Evolutionary conservation across 108 stramenopile species (phyloP).

Genomic region (Cyclotella kingstonii): DNA sequence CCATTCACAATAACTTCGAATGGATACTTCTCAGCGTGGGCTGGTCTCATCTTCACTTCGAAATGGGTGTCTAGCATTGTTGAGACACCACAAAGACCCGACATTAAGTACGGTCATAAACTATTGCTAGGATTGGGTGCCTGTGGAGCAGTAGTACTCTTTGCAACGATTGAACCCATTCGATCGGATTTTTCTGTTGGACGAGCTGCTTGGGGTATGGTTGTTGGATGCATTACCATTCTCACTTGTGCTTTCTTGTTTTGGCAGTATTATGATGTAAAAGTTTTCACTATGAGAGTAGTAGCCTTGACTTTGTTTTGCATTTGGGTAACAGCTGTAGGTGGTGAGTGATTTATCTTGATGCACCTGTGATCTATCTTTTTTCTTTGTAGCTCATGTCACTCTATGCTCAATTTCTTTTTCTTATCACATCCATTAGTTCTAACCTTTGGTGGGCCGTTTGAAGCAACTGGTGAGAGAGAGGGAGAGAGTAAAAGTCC

Average conservation of each 20-base stretch:
- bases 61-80: slow-evolving; percentile 36
- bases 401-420: background rate
- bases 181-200: slow-evolving; percentile 1
- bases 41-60: slow-evolving; percentile 23
- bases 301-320: slow-evolving; percentile 13
- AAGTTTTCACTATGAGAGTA: slow-evolving; percentile 15
- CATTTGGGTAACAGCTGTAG: slow-evolving; percentile 29
- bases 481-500: no score
- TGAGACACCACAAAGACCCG: slow-evolving; percentile 20
- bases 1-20: slow-evolving; percentile 36
- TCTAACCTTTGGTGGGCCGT: slow-evolving; percentile 57
- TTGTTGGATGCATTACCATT: slow-evolving; percentile 25
- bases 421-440: background rate
- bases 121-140: slow-evolving; percentile 5
- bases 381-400: background rate
- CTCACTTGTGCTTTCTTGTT: slow-evolving; percentile 11
- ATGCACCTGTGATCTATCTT: no score
- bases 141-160: slow-evolving; percentile 16
- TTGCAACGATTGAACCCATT: slow-evolving; percentile 17
- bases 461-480: slow-evolving; percentile 39
- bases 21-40: slow-evolving; percentile 45
- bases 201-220: slow-evolving; percentile 26
- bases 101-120: slow-evolving; percentile 22
- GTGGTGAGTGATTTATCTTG: slow-evolving; percentile 5
- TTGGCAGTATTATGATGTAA: slow-evolving; percentile 13